Conservation (phyloP, 2,329 filamentous ascomycete species). For the Escovopsis weberi region DNA sequence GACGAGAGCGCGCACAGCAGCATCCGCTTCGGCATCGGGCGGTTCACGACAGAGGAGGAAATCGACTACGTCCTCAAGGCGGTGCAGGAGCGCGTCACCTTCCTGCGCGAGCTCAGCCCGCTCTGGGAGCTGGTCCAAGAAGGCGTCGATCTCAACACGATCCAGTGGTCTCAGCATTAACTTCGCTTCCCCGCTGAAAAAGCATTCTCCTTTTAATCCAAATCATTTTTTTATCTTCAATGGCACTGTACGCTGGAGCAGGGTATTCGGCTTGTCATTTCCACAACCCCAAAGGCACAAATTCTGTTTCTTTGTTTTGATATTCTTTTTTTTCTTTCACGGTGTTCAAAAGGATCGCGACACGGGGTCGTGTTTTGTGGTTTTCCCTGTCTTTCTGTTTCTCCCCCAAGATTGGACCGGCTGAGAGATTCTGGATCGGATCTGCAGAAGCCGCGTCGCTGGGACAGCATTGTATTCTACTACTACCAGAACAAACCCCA, state of each 20-base stretch:
- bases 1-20: constrained; percentile 97
- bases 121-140: constrained; percentile 98
- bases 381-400: no score
- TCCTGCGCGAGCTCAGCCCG: constrained; percentile 86
- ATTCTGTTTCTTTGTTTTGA: no score
- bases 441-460: constrained; percentile 11
- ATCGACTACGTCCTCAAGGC: constrained; percentile 97
- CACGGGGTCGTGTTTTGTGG: neutral
- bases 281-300: no score
- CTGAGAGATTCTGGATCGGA: constrained; percentile 8
- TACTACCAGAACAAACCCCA: constrained; percentile 4
- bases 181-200: neutral
- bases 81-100: constrained; percentile 77
- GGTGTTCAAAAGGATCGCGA: neutral
- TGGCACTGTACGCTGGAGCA: no score
- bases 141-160: constrained; percentile 86
- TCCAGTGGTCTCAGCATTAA: constrained; percentile 95
- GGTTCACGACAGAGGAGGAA: constrained; percentile 88
- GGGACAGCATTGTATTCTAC: constrained; percentile 18
- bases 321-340: neutral
- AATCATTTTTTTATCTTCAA: no score
- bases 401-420: constrained; percentile 1
- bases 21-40: constrained; percentile 92
- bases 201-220: no score
- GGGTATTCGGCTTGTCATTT: no score